A percentile compares a stretch with the other conserved stretches of the same genome.
These are phyloP conservation scores for Cyclostephanos tholiformis DNA, from an alignment of 108 stramenopile genomes.

Conservation along the genomic window DNA sequence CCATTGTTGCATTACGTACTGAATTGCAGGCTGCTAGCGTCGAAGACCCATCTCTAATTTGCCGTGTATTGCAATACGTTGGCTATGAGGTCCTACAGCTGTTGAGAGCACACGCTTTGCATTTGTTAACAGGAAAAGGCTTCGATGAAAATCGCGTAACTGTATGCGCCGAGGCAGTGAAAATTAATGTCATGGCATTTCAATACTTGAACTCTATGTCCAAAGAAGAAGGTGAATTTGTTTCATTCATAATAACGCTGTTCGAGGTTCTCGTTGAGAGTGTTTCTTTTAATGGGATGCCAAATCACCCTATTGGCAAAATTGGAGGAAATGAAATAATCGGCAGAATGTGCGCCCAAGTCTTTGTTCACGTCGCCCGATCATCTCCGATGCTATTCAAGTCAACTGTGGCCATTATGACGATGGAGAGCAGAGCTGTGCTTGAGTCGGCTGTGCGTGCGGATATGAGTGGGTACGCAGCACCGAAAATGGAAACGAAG, in stretches of 20 bases:
- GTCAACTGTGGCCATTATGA: constrained; percentile 52
- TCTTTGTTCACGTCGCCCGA: constrained; percentile 70
- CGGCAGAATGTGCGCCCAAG: constrained; percentile 80
- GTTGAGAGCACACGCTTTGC: constrained; percentile 63
- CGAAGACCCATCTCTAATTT: constrained; percentile 42
- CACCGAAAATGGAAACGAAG: constrained; percentile 47
- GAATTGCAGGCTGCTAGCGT: constrained; percentile 36
- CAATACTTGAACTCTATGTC: constrained; percentile 60
- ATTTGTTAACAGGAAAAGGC: constrained; percentile 21
- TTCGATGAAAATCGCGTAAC: constrained; percentile 40
- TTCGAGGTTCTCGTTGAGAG: constrained; percentile 64
- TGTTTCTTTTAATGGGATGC: constrained; percentile 80
- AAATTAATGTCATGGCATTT: constrained; percentile 69
- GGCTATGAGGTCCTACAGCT: constrained; percentile 63
- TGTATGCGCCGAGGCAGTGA: constrained; percentile 69
- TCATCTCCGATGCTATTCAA: constrained; percentile 75
- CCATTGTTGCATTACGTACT: constrained; percentile 51
- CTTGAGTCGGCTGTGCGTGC: constrained; percentile 83
- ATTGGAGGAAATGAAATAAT: constrained; percentile 51
- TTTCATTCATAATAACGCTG: constrained; percentile 58
- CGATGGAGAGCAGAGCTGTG: constrained; percentile 60
- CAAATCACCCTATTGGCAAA: constrained; percentile 62
- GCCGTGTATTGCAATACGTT: constrained; percentile 45
- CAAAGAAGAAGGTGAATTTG: constrained; percentile 48
- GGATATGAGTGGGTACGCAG: constrained; percentile 85